Conservation (phyloP, 331 rosid species). For the Telfairia occidentalis region DNA sequence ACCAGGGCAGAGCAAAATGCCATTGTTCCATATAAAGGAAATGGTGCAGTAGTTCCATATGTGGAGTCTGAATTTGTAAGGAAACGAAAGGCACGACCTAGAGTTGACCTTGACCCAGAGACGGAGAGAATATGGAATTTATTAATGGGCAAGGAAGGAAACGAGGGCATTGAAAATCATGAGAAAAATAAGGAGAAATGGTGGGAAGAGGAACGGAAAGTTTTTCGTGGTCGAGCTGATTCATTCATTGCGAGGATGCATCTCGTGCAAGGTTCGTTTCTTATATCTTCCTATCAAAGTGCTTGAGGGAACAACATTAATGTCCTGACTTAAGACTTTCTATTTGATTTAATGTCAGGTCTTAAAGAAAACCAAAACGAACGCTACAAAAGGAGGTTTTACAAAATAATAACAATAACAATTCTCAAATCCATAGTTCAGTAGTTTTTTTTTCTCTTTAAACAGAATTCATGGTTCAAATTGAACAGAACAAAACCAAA, state of each 20-base stretch:
- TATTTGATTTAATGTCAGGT: neutral
- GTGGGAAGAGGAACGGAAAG: slow-evolving; percentile 85
- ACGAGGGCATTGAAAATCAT: slow-evolving; percentile 37
- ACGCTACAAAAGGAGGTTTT: neutral
- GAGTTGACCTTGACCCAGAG: slow-evolving; percentile 84
- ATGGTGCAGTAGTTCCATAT: slow-evolving; percentile 51
- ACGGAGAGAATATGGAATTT: slow-evolving; percentile 82
- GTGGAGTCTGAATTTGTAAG: slow-evolving; percentile 26
- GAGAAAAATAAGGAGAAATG: slow-evolving; percentile 56
- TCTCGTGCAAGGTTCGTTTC: slow-evolving; percentile 78
- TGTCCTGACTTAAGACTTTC: neutral
- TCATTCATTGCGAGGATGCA: slow-evolving; percentile 96
- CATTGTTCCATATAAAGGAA: slow-evolving; percentile 55
- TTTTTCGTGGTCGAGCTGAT: slow-evolving; percentile 73
- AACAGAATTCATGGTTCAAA: neutral
- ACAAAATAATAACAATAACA: neutral
- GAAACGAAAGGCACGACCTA: slow-evolving; percentile 59
- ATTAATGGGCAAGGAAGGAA: slow-evolving; percentile 73
- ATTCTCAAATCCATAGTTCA: neutral
- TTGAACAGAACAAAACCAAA: neutral
- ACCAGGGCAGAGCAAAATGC: slow-evolving; percentile 37
- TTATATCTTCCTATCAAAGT: slow-evolving; percentile 1
- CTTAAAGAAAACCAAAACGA: neutral
- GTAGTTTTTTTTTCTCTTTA: neutral
- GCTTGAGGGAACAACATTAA: neutral